A percentile compares a stretch with the other conserved stretches of the same genome.
These are phyloP conservation scores for Sporodiniella umbellata DNA, from an alignment of 371 early-diverging fungal genomes.

Conservation along the genomic window DNA sequence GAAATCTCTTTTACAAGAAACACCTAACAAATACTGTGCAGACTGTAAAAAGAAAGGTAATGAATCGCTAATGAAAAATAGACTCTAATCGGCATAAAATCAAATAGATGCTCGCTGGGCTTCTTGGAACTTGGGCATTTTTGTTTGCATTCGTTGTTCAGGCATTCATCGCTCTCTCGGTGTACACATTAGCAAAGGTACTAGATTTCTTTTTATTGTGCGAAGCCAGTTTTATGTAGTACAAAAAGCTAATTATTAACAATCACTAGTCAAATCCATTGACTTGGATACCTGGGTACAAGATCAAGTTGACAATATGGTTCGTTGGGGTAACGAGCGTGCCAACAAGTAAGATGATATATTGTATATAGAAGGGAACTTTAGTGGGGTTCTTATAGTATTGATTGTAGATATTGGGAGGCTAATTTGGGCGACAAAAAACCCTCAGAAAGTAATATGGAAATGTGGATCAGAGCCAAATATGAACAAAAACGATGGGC, in stretches of 20 bases:
- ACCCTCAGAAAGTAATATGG: constrained; percentile 64
- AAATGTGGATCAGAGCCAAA: constrained; percentile 80
- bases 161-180: constrained; percentile 86
- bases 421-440: constrained; percentile 49
- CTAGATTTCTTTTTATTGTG: background rate
- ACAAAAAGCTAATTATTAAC: background rate
- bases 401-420: constrained; percentile 58
- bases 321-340: constrained; percentile 80
- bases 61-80: no score
- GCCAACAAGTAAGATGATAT: constrained; percentile 53
- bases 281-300: constrained; percentile 88
- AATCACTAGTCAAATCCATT: constrained; percentile 79
- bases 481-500: constrained; percentile 83
- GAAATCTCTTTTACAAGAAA: constrained; percentile 67
- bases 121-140: constrained; percentile 83
- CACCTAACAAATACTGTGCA: constrained; percentile 76
- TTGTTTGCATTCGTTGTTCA: constrained; percentile 85
- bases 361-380: no score
- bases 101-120: constrained; percentile 84
- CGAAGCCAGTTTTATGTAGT: background rate
- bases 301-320: constrained; percentile 82
- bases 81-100: background rate
- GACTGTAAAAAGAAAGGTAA: constrained; percentile 82
- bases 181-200: constrained; percentile 84
- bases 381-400: no score